phyloP scores from a whole-genome alignment of 1,284 basidiomycete genomes.

The Ustilago xerochloae region DNA sequence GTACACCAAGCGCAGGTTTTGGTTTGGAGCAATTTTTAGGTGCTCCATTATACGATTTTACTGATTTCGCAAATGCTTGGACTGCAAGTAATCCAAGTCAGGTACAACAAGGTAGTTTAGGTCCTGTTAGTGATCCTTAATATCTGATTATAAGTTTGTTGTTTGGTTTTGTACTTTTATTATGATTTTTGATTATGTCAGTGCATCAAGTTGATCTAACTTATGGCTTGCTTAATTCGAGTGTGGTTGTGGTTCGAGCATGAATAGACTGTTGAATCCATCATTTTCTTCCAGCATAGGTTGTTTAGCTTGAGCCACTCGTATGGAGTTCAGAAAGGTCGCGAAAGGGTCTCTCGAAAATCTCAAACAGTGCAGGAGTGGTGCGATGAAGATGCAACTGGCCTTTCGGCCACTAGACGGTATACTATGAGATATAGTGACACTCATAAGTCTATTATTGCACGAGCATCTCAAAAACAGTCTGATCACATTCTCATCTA shows the following conservation, averaged over 20 bases:
- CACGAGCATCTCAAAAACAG: too few relatives aligned
- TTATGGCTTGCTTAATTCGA: not conserved
- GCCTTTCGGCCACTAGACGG: too few relatives aligned
- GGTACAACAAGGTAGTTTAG: constrained; percentile 12
- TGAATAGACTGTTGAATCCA: too few relatives aligned
- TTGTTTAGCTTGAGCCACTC: too few relatives aligned
- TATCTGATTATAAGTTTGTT: not conserved
- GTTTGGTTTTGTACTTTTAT: constrained; percentile 4
- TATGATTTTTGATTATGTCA: not conserved
- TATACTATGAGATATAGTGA: too few relatives aligned
- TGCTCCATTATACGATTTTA: constrained; percentile 46
- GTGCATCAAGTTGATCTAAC: not conserved
- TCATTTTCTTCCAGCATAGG: too few relatives aligned
- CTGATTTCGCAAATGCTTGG: constrained; percentile 49
- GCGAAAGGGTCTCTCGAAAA: too few relatives aligned
- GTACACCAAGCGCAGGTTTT: constrained; percentile 54
- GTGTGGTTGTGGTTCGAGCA: not conserved
- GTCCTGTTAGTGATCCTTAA: constrained; percentile 38
- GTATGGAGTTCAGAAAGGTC: too few relatives aligned
- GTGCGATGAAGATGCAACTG: too few relatives aligned
- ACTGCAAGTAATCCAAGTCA: constrained; percentile 26
- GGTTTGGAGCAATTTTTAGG: constrained; percentile 40
- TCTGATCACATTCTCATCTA: too few relatives aligned
- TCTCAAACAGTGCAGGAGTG: too few relatives aligned
- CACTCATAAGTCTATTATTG: too few relatives aligned